Conservation (phyloP, 2,329 filamentous ascomycete genomes). For the Chaetothyriales sp. region DNA sequence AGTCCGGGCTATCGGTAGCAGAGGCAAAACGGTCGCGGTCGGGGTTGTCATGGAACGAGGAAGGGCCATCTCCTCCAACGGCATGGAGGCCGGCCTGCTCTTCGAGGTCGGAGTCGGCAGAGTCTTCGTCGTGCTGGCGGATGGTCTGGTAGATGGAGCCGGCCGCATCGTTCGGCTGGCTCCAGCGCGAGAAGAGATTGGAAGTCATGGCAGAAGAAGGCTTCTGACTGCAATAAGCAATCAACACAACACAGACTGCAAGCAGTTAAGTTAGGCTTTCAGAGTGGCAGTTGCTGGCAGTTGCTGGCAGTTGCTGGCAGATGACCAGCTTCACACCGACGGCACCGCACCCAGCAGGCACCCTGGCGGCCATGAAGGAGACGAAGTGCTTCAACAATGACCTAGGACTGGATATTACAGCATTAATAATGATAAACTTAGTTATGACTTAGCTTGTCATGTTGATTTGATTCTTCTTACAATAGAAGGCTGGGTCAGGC, state of each 20-base stretch:
- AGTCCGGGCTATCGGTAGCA: neutral
- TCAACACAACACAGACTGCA: neutral
- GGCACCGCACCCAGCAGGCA: neutral
- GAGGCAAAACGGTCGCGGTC: neutral
- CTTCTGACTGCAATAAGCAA: neutral
- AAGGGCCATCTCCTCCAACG: constrained; percentile 4
- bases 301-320: neutral
- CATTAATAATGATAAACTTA: too few species aligned
- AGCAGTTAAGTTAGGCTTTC: too few species aligned
- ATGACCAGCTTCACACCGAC: neutral
- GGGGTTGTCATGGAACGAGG: neutral
- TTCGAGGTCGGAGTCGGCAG: constrained; percentile 31
- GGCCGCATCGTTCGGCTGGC: constrained; percentile 26
- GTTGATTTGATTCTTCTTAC: too few species aligned
- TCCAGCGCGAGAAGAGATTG: constrained; percentile 37
- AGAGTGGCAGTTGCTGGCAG: too few species aligned
- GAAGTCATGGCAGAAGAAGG: constrained; percentile 33
- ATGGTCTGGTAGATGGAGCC: constrained; percentile 34
- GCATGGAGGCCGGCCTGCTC: constrained; percentile 31
- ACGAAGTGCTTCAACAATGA: neutral
- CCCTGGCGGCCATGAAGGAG: neutral
- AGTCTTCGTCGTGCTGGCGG: constrained; percentile 31
- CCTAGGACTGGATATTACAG: neutral
- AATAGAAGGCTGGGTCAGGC: too few species aligned
- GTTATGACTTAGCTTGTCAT: too few species aligned